Evolutionary conservation across 2,329 filamentous ascomycete genomes (phyloP), one percentile per base, ranked within the genome.

Genomic region (Capronia epimyces): DNA sequence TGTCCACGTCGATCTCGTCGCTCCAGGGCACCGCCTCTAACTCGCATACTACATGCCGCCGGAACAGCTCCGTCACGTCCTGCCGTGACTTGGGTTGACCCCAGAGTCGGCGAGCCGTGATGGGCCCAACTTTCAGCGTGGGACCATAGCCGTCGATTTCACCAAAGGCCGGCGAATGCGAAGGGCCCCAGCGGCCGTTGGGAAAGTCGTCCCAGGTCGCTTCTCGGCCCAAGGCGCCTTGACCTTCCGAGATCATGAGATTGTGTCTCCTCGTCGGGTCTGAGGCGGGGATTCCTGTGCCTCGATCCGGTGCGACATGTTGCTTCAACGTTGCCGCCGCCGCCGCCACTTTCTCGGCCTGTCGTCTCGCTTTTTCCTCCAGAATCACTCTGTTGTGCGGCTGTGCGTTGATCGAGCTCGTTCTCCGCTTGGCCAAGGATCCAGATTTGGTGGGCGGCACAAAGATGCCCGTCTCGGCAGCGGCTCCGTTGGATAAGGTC

Each of bases 161-260:
- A 63, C 91, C 91, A 65, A 95, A 97, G 0, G 91, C 91, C 1
- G 89, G 89, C 2, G 89, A 95, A 46, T 91, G 81, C 3, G 90
- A 87, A 64, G 96, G 91, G 65, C 91, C 91, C 83, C 91, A 97
- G 49, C 91, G 82, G 22, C 91, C 93, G 73, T 97, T 97, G 57
- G 91, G 91, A 68, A 89, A 98, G 63, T 98, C 93, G 64, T 98
- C 93, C 93, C 93, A 98, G 0, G 93, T 98, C 27, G 93, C 93
- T 74, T 97, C 91, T 43, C 93, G 80, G 9, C 91, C 93, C 5
- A 96, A 75, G 2, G 86, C 79, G 20, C 91, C 93, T 64, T 95
- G 86, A 4, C 93, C 91, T 71, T 97, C 91, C 0, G 90, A 95
- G 51, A 96, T 96, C 22, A 90, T 89, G 8, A 97, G 78, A 1